phyloP scores from a whole-genome alignment of 495 filamentous ascomycete species.

The Tuber aestivum region DNA sequence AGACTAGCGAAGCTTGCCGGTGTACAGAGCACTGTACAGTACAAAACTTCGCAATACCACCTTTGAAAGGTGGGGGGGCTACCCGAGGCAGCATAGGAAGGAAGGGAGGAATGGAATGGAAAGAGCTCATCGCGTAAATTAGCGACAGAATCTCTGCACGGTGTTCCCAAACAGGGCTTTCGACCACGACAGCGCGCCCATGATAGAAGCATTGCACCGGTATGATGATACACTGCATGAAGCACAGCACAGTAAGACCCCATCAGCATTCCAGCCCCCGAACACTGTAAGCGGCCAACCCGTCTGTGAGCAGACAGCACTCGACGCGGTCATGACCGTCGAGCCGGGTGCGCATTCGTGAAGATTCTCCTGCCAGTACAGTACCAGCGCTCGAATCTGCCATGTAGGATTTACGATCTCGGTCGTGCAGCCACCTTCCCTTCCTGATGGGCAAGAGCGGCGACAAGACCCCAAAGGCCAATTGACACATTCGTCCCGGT shows the following conservation, averaged over 20 bases:
- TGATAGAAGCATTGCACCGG: neutral
- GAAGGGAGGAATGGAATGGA: neutral
- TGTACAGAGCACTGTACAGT: too few species aligned
- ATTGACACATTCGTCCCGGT: neutral
- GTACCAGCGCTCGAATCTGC: neutral
- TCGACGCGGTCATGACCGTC: neutral
- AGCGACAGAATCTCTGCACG: neutral
- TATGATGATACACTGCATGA: neutral
- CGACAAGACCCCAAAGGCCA: neutral
- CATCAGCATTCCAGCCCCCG: neutral
- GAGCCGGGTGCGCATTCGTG: neutral
- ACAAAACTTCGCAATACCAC: neutral
- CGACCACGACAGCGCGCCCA: neutral
- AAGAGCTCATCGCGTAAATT: neutral
- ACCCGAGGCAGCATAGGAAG: neutral
- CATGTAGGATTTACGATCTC: too few species aligned
- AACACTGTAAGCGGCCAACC: neutral
- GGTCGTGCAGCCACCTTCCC: too few species aligned
- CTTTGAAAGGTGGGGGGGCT: neutral
- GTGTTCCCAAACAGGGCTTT: neutral
- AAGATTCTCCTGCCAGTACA: neutral
- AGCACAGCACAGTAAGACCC: neutral
- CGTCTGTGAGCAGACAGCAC: neutral
- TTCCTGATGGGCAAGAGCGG: neutral
- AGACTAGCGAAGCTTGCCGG: neutral